Percentiles rank a stretch among this genome's conserved stretches.
These are phyloP conservation scores for Didymella sp. DNA, from an alignment of 2,329 filamentous ascomycete genomes.

Conservation along the genomic window DNA sequence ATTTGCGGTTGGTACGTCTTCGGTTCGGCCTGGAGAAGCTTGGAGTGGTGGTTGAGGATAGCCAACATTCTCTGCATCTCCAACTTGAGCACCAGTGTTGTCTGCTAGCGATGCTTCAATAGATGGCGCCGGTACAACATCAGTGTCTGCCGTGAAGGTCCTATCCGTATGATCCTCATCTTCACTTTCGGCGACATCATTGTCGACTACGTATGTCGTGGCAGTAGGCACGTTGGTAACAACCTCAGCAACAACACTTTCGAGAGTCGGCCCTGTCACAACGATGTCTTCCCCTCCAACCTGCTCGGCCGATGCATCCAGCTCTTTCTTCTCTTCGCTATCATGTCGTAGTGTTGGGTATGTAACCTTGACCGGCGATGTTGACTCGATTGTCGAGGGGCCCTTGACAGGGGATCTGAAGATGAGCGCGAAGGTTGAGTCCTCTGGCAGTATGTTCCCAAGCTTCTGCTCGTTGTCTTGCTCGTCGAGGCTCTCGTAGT, in stretches of 20 bases:
- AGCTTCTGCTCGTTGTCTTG: slow-evolving; percentile 4
- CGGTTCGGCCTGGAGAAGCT: not conserved
- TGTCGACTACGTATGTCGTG: not conserved
- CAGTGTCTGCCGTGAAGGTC: not conserved
- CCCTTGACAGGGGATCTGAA: slow-evolving; percentile 34
- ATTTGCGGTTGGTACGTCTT: not conserved
- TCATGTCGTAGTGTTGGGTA: slow-evolving; percentile 27
- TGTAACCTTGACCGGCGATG: slow-evolving; percentile 21
- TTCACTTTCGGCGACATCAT: not conserved
- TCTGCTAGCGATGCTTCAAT: not conserved
- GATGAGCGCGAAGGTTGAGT: slow-evolving; percentile 29
- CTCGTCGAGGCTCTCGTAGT: slow-evolving; percentile 19
- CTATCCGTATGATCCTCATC: not conserved
- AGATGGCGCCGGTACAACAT: not conserved
- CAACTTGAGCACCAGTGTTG: not conserved
- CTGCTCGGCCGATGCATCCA: not conserved
- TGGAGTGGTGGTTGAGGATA: slow-evolving; percentile 25
- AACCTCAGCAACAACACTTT: slow-evolving; percentile 8
- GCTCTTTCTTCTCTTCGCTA: not conserved
- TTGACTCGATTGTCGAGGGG: not conserved
- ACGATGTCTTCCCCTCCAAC: not conserved
- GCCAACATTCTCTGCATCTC: slow-evolving; percentile 4
- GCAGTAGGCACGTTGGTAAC: not conserved
- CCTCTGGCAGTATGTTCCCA: slow-evolving; percentile 19
- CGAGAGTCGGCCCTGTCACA: slow-evolving; percentile 4